Base-by-base conservation (phyloP, 169 alveolate species). In the Eimeria brunetti region DNA sequence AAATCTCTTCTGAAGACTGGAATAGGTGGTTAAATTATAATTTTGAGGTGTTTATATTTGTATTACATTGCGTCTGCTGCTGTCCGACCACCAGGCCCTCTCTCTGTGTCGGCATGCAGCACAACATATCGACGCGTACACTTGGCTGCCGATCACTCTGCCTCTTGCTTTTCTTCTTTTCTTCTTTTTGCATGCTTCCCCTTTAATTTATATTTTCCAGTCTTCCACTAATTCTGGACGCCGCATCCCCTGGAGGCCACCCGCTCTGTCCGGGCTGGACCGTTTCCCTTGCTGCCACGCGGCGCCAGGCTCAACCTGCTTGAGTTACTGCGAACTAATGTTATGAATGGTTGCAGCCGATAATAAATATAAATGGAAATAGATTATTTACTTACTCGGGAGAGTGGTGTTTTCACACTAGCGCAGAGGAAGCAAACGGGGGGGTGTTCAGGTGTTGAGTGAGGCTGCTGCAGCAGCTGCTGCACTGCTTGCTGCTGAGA, bases 271-370 rank as follows among this genome's bases (percentile, higher is more conserved):
- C 69, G 69, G 30, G 30, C 69, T 60, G 69, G 69, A 60, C 69
- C 18, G 69, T 60, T 60, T 60, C 69, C 69, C 69, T 60, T 60
- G 69, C 69, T 60, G 69, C 69, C n/a, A 60, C n/a, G n/a, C n/a
- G n/a, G n/a, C n/a, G n/a, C n/a, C n/a, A n/a, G n/a, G n/a, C n/a
- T n/a, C n/a, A 20, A 18, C 69, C 7, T 27, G 30, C 69, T 12
- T 60, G 69, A 60, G 69, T 60, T 60, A 60, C 69, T 12, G 69
- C 27, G 7, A 60, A 20, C 18, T 60, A 27, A 60, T 60, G 69
- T 18, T 18, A 27, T 3, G 6, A 60, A 60, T 60, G 18, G 69
- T 60, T 60, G 69, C 14, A 60, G 69, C n/a, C 3, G 18, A 60
- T 12, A 60, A 6, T 60, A 60, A 14, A 27, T 9, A 60, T n/a